Evolutionary conservation across 2,329 filamentous ascomycete genomes (phyloP).

Genomic region (Biscogniauxia sp.): DNA sequence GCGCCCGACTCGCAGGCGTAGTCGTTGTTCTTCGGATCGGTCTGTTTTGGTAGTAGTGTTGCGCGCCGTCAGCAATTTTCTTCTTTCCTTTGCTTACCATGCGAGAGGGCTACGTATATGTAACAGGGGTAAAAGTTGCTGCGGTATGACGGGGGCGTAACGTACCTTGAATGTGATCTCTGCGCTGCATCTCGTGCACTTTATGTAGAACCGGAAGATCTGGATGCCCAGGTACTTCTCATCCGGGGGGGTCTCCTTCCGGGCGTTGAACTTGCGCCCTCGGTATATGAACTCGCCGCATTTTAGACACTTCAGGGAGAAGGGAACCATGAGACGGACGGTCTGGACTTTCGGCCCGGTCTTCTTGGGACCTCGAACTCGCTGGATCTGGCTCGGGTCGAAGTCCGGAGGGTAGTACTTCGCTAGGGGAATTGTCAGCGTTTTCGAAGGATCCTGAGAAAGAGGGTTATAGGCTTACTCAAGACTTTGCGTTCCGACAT

Average conservation of each 20-base stretch:
- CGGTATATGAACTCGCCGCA: slow-evolving; percentile 80
- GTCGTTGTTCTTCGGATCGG: slow-evolving; percentile 93
- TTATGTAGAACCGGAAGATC: slow-evolving; percentile 87
- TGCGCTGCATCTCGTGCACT: slow-evolving; percentile 37
- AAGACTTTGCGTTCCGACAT: slow-evolving; percentile 47
- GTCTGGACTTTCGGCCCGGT: slow-evolving; percentile 78
- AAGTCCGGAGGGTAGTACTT: slow-evolving; percentile 77
- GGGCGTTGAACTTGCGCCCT: slow-evolving; percentile 91
- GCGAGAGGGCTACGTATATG: too few species aligned
- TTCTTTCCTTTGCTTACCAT: neutral
- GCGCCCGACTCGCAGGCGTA: slow-evolving; percentile 79
- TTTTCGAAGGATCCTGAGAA: neutral
- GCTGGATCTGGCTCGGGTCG: slow-evolving; percentile 77
- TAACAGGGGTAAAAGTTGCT: too few species aligned
- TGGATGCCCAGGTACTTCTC: slow-evolving; percentile 87
- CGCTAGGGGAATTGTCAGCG: slow-evolving; percentile 22
- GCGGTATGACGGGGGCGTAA: too few species aligned
- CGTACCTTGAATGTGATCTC: slow-evolving; percentile 18
- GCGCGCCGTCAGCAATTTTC: slow-evolving; percentile 40
- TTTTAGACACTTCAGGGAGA: slow-evolving; percentile 46
- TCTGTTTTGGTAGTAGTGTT: slow-evolving; percentile 93
- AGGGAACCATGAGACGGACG: slow-evolving; percentile 87
- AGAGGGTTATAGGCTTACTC: slow-evolving; percentile 18
- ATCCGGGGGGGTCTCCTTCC: slow-evolving; percentile 85
- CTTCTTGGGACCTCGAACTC: slow-evolving; percentile 66